These are phyloP conservation scores for Exobasidium rhododendri DNA, from an alignment of 1,284 basidiomycete species.

Conservation along the genomic window DNA sequence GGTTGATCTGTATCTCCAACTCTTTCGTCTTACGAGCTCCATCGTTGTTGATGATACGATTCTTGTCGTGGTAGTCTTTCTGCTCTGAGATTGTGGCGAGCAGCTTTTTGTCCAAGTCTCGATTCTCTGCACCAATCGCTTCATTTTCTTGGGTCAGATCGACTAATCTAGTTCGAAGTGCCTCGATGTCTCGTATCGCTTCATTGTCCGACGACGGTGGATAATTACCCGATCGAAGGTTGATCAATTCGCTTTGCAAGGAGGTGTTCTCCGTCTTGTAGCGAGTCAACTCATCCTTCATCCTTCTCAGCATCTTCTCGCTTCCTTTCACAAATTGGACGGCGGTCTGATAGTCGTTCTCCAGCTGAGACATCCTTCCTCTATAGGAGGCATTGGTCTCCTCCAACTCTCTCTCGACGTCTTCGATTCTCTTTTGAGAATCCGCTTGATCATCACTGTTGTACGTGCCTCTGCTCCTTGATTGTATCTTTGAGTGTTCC, in stretches of 20 bases:
- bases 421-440: conserved; percentile 63
- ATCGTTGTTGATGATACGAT: conserved; percentile 11
- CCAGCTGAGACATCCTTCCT: conserved; percentile 64
- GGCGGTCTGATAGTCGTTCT: conserved; percentile 90
- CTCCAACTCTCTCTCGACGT: conserved; percentile 48
- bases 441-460: conserved; percentile 61
- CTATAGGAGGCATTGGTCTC: conserved; percentile 49
- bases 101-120: conserved; percentile 40
- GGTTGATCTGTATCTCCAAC: conserved; percentile 33
- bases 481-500: conserved; percentile 55
- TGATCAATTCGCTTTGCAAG: conserved; percentile 34
- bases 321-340: conserved; percentile 80
- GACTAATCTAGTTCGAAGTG: conserved; percentile 35
- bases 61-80: conserved; percentile 22
- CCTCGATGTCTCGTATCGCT: conserved; percentile 42
- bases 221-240: conserved; percentile 10
- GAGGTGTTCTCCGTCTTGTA: conserved; percentile 51
- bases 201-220: conserved; percentile 24
- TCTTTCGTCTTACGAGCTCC: conserved; percentile 27
- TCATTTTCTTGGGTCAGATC: conserved; percentile 44
- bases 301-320: conserved; percentile 95
- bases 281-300: conserved; percentile 65
- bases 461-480: conserved; percentile 42
- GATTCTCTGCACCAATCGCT: conserved; percentile 42
- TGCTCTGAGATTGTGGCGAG: conserved; percentile 35